Base-by-base conservation (phyloP, 768 basidiomycete genomes). In the Leccinum disarticulatum region DNA sequence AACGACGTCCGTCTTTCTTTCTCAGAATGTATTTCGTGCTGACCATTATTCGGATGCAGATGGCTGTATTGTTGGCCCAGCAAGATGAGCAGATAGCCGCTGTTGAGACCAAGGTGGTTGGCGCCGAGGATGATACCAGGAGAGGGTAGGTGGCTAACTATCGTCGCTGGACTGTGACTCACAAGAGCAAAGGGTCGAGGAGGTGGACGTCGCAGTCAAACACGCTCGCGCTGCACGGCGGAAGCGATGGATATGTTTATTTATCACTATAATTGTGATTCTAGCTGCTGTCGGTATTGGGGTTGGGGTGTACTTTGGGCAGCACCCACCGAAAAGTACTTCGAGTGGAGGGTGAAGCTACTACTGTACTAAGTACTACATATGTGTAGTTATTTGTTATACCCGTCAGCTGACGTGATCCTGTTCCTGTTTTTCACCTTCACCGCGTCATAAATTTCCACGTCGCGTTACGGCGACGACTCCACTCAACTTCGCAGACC, bases 241-340 rank as follows among this genome's bases (percentile, higher is more conserved):
- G 68, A 92, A 87, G 76, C 86, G 92, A 61, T 92, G 90, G 90
- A 90, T 90, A 76, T 95, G 91, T 74, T 93, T 94, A 73, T 76
- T 81, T 66, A 77, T 90, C 53, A 71, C 80, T 55, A 61, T 93
- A 28, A 60, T 85, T 57, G 73, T 88, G 55, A 79, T 89, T 62
- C 72, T 90, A 51, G 91, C 78, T 1, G 72, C 65, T 49, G 62
- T 69, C 15, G 72, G 64, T 4, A 64, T 73, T 33, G 72, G 72
- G 0, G 60, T 73, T 30, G 72, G 68, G 17, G 72, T 73, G 22
- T 67, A 74, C 56, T 75, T 67, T 63, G 43, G 57, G 30, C 7
- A 66, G 35, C 28, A 65, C 17, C 57, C 52, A 4, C 41, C 60
- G 2, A 59, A 41, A 8, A 41, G 49, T 15, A 10, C 9, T 33